Conservation (phyloP, 2,329 filamentous ascomycete species). For the Trichoderma atroviride region DNA sequence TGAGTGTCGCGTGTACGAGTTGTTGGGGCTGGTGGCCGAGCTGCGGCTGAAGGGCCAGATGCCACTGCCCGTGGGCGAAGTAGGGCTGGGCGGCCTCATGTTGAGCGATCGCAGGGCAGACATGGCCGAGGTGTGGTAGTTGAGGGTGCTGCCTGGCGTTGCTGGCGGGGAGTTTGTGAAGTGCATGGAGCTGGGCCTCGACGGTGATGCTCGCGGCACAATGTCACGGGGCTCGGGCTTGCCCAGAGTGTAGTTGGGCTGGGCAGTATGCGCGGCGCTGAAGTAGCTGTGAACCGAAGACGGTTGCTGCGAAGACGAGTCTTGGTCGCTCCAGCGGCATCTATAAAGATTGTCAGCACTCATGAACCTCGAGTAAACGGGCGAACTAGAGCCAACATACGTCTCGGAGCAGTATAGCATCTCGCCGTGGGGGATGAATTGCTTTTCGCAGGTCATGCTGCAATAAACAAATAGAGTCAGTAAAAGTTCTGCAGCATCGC, state of each 20-base stretch:
- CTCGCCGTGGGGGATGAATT: slow-evolving; percentile 62
- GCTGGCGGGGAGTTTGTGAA: slow-evolving; percentile 56
- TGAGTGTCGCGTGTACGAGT: slow-evolving; percentile 49
- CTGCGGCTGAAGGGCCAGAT: slow-evolving; percentile 60
- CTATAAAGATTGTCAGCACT: slow-evolving; percentile 41
- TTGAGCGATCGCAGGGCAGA: slow-evolving; percentile 59
- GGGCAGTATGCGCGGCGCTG: slow-evolving; percentile 38
- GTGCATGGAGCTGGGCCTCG: slow-evolving; percentile 59
- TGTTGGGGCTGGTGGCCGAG: slow-evolving; percentile 55
- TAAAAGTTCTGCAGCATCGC: slow-evolving; percentile 18
- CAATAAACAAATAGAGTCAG: slow-evolving; percentile 30
- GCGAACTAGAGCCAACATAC: slow-evolving; percentile 48
- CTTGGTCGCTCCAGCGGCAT: slow-evolving; percentile 58
- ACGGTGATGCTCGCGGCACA: slow-evolving; percentile 65
- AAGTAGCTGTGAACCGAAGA: slow-evolving; percentile 39
- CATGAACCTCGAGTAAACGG: background rate
- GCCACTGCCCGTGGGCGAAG: slow-evolving; percentile 52
- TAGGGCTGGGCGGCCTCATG: slow-evolving; percentile 57
- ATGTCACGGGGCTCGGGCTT: slow-evolving; percentile 62
- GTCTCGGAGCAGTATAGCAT: slow-evolving; percentile 65
- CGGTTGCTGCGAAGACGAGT: slow-evolving; percentile 38
- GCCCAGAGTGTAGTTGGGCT: slow-evolving; percentile 49
- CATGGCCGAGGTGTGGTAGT: slow-evolving; percentile 54
- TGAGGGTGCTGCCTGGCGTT: slow-evolving; percentile 44
- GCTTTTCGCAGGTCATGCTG: slow-evolving; percentile 69